These are phyloP conservation scores for Hypholoma sublateritium DNA, from an alignment of 768 basidiomycete species.

Conservation along the genomic window DNA sequence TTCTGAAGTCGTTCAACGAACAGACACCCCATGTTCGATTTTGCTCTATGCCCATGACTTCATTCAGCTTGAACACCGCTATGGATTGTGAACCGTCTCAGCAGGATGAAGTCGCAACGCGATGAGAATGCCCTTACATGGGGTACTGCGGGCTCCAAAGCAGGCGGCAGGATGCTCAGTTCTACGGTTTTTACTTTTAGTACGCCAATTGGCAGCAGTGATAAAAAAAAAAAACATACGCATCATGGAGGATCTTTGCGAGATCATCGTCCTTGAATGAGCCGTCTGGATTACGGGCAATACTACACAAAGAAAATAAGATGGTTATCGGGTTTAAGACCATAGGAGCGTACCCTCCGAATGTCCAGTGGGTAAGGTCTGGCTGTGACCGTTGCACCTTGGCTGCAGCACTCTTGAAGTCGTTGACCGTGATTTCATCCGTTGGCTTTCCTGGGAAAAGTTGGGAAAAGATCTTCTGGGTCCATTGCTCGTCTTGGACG, in stretches of 20 bases:
- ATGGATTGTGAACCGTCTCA: not conserved
- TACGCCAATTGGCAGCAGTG: not conserved
- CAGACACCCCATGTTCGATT: conserved; percentile 81
- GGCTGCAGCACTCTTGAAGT: conserved; percentile 50
- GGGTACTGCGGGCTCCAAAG: conserved; percentile 78
- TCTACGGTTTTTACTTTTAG: conserved; percentile 31
- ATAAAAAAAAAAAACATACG: conserved; percentile 43
- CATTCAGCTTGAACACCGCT: conserved; percentile 71
- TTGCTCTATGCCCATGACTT: conserved; percentile 83
- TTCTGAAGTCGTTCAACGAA: conserved; percentile 81
- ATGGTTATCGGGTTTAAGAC: not conserved
- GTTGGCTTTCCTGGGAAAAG: conserved; percentile 54
- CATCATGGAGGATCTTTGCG: conserved; percentile 62
- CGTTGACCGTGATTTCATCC: conserved; percentile 43
- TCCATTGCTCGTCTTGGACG: conserved; percentile 70
- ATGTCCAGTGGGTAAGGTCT: conserved; percentile 62
- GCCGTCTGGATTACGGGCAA: conserved; percentile 60
- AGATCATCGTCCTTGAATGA: conserved; percentile 71
- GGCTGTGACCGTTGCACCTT: conserved; percentile 40
- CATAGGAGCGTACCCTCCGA: conserved; percentile 48
- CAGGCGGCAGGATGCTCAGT: conserved; percentile 71
- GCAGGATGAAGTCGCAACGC: not conserved
- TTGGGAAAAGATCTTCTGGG: conserved; percentile 42
- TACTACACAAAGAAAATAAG: conserved; percentile 31
- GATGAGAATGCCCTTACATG: conserved; percentile 31